phyloP scores from a whole-genome alignment of 2,329 filamentous ascomycete genomes.

The Didymella arachidicola region DNA sequence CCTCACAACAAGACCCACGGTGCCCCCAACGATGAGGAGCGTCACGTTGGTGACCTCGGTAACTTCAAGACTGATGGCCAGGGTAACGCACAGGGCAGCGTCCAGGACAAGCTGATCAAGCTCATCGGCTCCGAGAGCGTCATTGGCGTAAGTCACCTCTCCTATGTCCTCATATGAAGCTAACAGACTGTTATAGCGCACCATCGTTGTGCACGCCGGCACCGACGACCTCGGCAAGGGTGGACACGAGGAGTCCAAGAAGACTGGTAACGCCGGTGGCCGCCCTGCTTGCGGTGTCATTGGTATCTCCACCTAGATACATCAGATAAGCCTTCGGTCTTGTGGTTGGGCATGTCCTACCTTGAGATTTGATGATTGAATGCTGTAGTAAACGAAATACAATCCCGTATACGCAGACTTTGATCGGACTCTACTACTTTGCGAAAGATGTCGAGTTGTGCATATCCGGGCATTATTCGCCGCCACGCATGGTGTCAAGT shows the following conservation, averaged over 20 bases:
- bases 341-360: not conserved
- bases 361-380: not conserved
- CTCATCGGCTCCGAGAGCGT: constrained; percentile 95
- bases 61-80: constrained; percentile 96
- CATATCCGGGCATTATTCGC: no score
- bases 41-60: constrained; percentile 96
- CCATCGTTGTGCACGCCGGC: constrained; percentile 91
- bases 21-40: constrained; percentile 79
- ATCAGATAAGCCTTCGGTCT: not conserved
- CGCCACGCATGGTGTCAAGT: no score
- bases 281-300: constrained; percentile 98
- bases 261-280: constrained; percentile 93
- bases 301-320: constrained; percentile 77
- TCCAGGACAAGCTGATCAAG: constrained; percentile 86
- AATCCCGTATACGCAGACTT: not conserved
- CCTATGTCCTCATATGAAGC: not conserved
- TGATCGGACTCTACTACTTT: no score
- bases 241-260: constrained; percentile 91
- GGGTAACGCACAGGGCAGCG: constrained; percentile 85
- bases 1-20: constrained; percentile 92
- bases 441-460: not conserved
- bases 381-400: constrained; percentile 3
- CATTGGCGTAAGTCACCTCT: constrained; percentile 72
- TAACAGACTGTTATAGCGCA: constrained; percentile 68
- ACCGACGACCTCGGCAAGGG: constrained; percentile 97